Percentiles rank a stretch among this genome's conserved stretches.
Conservation (phyloP, 163 green algal genomes). For the Prototheca wickerhamii region DNA sequence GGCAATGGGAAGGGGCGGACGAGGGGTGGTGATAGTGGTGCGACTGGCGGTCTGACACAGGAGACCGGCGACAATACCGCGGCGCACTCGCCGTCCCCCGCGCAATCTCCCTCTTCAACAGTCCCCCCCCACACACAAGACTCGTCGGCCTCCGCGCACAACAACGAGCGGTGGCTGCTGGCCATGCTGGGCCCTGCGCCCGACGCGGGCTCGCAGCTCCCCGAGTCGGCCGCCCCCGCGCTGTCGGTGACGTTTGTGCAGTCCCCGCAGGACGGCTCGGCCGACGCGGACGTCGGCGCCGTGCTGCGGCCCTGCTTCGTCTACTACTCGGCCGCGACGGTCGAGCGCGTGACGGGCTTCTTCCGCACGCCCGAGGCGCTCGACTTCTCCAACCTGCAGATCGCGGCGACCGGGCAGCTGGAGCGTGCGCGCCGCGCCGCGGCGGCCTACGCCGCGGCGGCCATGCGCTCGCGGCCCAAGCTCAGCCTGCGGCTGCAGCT, state of each 20-base stretch:
- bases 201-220: no score
- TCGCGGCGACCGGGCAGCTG: constrained; percentile 26
- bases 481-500: constrained; percentile 61
- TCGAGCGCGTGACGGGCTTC: constrained; percentile 55
- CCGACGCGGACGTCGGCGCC: constrained; percentile 54
- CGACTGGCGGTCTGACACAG: neutral
- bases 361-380: constrained; percentile 49
- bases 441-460: constrained; percentile 40
- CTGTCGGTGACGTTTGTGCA: constrained; percentile 52
- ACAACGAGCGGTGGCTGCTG: neutral
- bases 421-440: constrained; percentile 47
- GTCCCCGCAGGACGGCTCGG: constrained; percentile 59
- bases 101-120: no score
- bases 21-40: neutral
- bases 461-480: constrained; percentile 40
- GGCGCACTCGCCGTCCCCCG: no score
- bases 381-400: constrained; percentile 19
- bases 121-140: no score
- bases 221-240: constrained; percentile 17
- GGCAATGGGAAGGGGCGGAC: constrained; percentile 5
- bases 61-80: neutral
- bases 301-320: constrained; percentile 64
- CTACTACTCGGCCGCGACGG: constrained; percentile 45
- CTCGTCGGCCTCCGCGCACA: neutral
- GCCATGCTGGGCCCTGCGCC: no score